Evolutionary conservation across 768 basidiomycete species (phyloP), one percentile per base, ranked within the genome.

Genomic region (Tephrocybe sp.): DNA sequence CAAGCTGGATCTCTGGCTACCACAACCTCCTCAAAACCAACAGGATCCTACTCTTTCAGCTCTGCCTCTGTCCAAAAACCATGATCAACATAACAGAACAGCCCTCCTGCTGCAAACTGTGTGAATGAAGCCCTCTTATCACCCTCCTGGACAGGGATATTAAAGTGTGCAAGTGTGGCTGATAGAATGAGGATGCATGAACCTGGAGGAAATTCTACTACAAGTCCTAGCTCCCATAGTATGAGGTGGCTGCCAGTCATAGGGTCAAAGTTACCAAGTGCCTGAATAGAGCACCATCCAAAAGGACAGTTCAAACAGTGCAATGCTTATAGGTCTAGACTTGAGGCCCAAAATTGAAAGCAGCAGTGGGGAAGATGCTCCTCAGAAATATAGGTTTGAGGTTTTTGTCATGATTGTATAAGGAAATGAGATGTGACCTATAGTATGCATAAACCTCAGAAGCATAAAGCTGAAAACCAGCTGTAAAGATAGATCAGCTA

Each of bases 101-200:
- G 41, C 0, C 64, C 62, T 0, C 66, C 69, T 0, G 68, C 57
- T 0, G 52, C 50, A 42, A 65, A 71, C 30, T 67, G 64, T 0
- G 64, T 68, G 24, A 68, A 58, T 1, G 66, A 67, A 1, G 45
- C 37, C 1, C 64, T 50, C 2, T 20, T 30, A 23, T 69, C 59
- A 3, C 58, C 57, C 2, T 40, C 10, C 14, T 51, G 47, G 5
- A 68, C 54, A 0, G 60, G 47, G 2, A 60, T 41, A 25, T 70
- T 70, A 1, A 58, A 62, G 36, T 70, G 68, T 0, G 50, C 51
- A 4, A 68, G 23, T 1, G 58, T 56, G 0, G 64, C 65, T 0
- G 68, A 69, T 0, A 64, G 67, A 23, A 71, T 56, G 11, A 68
- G 33, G 18, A 69, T 59, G 66, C 66, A 37, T 62, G 62, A 17